These are phyloP conservation scores for Ogataea methylovora DNA, from an alignment of 805 yeast genomes.

Conservation along the genomic window DNA sequence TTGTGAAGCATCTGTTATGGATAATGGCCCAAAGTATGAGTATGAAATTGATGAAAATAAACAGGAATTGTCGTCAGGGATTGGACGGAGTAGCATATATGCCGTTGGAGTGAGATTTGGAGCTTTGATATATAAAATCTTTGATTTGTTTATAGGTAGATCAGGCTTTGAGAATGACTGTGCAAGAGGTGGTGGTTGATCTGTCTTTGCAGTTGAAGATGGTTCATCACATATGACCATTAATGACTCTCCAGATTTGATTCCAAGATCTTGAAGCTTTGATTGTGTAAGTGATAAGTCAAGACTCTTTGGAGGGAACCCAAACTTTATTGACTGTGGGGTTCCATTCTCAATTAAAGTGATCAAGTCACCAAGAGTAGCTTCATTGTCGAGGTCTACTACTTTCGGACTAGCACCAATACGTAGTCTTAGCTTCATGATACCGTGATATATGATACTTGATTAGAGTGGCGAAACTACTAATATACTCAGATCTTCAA, in stretches of 20 bases:
- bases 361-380: slow-evolving; percentile 27
- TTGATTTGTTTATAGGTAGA: slow-evolving; percentile 5
- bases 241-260: slow-evolving; percentile 55
- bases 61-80: slow-evolving; percentile 77
- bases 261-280: slow-evolving; percentile 33
- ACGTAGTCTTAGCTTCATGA: slow-evolving; percentile 11
- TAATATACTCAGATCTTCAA: no score
- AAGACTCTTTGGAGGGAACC: slow-evolving; percentile 55
- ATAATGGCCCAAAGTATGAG: slow-evolving; percentile 27
- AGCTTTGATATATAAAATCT: slow-evolving; percentile 7
- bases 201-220: slow-evolving; percentile 1
- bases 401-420: slow-evolving; percentile 22
- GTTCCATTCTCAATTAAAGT: slow-evolving; percentile 7
- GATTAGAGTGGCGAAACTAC: no score
- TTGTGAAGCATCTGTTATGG: slow-evolving; percentile 29
- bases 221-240: slow-evolving; percentile 24
- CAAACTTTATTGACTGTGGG: slow-evolving; percentile 31
- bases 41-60: slow-evolving; percentile 60
- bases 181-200: slow-evolving; percentile 4
- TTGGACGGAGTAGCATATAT: slow-evolving; percentile 42
- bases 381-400: slow-evolving; percentile 28
- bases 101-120: slow-evolving; percentile 12
- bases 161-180: neutral
- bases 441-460: no score
- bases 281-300: slow-evolving; percentile 17